Evolutionary conservation across 176 grass and related monocot genomes (phyloP).

Genomic region (Oryza glaberrima): DNA sequence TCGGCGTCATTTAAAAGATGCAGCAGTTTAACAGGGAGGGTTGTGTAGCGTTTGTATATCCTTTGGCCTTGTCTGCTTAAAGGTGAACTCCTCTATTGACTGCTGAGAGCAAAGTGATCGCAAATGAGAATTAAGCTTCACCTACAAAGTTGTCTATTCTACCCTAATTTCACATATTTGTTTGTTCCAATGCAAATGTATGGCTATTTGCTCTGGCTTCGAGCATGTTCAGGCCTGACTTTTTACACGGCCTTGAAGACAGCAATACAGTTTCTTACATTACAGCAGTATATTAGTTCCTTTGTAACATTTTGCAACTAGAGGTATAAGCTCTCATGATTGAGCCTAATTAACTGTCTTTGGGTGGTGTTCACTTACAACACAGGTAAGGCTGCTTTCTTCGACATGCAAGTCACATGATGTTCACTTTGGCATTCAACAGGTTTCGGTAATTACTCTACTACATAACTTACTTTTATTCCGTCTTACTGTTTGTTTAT

Average conservation of each 20-base stretch:
- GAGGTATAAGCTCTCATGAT: background rate
- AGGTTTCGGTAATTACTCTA: conserved; percentile 21
- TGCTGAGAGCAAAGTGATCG: conserved; percentile 47
- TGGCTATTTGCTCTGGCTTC: background rate
- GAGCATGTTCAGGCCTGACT: background rate
- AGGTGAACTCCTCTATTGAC: conserved; percentile 44
- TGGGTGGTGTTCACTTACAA: background rate
- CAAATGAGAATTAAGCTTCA: conserved; percentile 33
- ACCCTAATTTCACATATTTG: background rate
- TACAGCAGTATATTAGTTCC: background rate
- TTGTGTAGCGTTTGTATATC: conserved; percentile 53
- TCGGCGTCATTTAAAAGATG: conserved; percentile 38
- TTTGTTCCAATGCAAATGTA: background rate
- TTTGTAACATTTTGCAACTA: background rate
- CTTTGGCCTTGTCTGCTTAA: conserved; percentile 38
- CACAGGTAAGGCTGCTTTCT: background rate
- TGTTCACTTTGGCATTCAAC: background rate
- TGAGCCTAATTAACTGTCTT: conserved; percentile 24
- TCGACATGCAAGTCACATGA: background rate
- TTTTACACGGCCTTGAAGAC: background rate
- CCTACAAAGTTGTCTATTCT: conserved; percentile 26
- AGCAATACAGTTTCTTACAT: background rate
- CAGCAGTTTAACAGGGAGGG: conserved; percentile 44
- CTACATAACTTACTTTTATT: background rate
- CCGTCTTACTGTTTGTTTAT: background rate